Evolutionary conservation across 2,329 filamentous ascomycete genomes (phyloP), one percentile per base, ranked within the genome.

Genomic region (Kalmusia sp.): DNA sequence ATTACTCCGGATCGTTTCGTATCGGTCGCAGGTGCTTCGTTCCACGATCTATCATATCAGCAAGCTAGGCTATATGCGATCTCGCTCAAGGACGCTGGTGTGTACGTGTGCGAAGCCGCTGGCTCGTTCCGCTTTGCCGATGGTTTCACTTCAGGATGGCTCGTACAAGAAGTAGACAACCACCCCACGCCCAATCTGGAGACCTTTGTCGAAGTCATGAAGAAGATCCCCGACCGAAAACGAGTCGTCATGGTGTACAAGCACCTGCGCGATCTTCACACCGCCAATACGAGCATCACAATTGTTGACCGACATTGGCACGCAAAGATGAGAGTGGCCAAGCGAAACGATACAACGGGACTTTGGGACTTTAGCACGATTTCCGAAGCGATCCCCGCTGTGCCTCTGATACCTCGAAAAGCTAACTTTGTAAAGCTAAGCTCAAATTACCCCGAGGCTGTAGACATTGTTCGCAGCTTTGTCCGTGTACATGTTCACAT

Each of bases 1-100:
- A 99, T 99, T 72, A 98, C 95, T 3, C 95, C 96, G 12, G 93
- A 97, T 76, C 89, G 93, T 55, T 99, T 98, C 70, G 90, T 98
- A 49, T 91, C 92, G 4, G 93, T 98, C 37, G 91, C 93, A 35
- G 96, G 95, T 17, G 95, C 88, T 21, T 93, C 92, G 54, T 98
- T 99, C 80, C 96, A 99, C 77, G 87, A 96, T 71, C 81, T 99
- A 15, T 99, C 96, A 1, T 99, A 99, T 74, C 95, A 99, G 71
- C 93, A 98, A 76, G 92, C 95, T n/a, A 88, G 95, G 8, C 84
- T 97, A 4, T 98, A 97, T 72, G 93, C 93, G 28, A 93, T 99
- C 52, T 88, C 93, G 8, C 90, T 92, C 65, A 89, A 92, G 72
- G 71, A 75, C 46, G 69, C 76, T 35, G 95, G 95, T 28, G 92